Conservation (phyloP, 805 yeast genomes). For the Gaillardinia entomophila region DNA sequence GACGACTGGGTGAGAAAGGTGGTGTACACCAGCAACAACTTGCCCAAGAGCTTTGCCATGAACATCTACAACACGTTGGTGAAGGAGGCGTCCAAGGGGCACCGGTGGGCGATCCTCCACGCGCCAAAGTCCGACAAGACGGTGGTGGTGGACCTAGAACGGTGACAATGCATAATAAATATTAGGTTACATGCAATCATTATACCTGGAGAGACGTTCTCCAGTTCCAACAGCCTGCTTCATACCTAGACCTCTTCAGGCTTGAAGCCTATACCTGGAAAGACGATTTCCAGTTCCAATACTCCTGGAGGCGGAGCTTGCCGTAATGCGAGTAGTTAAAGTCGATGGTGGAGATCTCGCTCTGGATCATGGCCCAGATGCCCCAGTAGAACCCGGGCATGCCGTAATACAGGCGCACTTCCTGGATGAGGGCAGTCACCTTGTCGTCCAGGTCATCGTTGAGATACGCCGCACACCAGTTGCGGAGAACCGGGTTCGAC, state of each 20-base stretch:
- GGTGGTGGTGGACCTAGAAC: conserved; percentile 21
- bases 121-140: conserved; percentile 76
- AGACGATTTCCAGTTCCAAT: conserved; percentile 69
- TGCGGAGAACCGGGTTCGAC: conserved; percentile 38
- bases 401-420: conserved; percentile 60
- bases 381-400: conserved; percentile 86
- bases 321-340: conserved; percentile 65
- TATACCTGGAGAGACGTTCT: too few species aligned
- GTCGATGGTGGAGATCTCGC: conserved; percentile 62
- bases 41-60: conserved; percentile 76
- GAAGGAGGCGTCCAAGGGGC: conserved; percentile 68
- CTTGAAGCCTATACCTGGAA: too few species aligned
- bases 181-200: background rate
- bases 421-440: conserved; percentile 45
- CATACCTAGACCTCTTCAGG: too few species aligned
- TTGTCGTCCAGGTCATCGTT: conserved; percentile 23
- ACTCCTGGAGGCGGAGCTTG: conserved; percentile 54
- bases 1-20: conserved; percentile 85
- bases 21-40: conserved; percentile 65
- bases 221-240: too few species aligned
- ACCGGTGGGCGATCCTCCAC: conserved; percentile 69
- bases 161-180: too few species aligned
- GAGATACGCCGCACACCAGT: conserved; percentile 59
- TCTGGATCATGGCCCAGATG: conserved; percentile 74
- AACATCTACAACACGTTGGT: conserved; percentile 66